Evolutionary conservation across 164 flowering plant genomes (phyloP), one percentile per base, ranked within the genome.

Genomic region (Magnolia officinalis): DNA sequence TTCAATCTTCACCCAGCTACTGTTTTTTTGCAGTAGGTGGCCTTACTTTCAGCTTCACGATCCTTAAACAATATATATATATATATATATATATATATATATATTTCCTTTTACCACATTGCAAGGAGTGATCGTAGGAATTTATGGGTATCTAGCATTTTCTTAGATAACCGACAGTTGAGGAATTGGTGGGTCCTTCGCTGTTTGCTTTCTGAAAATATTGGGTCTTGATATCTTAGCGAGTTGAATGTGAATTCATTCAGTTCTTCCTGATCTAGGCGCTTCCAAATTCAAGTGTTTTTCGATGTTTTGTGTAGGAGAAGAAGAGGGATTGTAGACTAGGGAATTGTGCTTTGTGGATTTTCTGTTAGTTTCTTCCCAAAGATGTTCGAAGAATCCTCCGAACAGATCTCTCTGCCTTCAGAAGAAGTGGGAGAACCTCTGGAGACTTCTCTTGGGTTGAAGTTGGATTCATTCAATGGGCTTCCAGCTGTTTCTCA

Each of bases 381-480:
- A 63, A 75, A 24, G 49, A 75, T 75, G 77, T 24, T 67, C 23
- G 87, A 80, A 45, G 76, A 74, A 77, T 11, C 20, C 4, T 26
- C 72, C 14, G 87, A 82, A 50, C 80, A 84, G 83, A 79, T 80
- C 78, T 77, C 80, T 50, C 63, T 80, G 75, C 75, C 82, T 84
- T 14, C 52, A 14, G 86, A 73, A 63, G 26, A 77, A 75, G 80
- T 11, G 20, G 63, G 11, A 63, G 84, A 77, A 68, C 58, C 81
- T n/a, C 50, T 86, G 71, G 78, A 68, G n/a, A 79, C 83, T 24
- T 74, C 78, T 4, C 70, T 77, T 78, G 84, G 71, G 75, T 78
- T 83, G 21, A 78, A 74, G 65, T 81, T 80, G 13, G 84, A 84
- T 79, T 84, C 45, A 37, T 37, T 37, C 6, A 5, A 37, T 37